Conservation (phyloP, 2,329 filamentous ascomycete genomes). For the Ascochyta koolunga region DNA sequence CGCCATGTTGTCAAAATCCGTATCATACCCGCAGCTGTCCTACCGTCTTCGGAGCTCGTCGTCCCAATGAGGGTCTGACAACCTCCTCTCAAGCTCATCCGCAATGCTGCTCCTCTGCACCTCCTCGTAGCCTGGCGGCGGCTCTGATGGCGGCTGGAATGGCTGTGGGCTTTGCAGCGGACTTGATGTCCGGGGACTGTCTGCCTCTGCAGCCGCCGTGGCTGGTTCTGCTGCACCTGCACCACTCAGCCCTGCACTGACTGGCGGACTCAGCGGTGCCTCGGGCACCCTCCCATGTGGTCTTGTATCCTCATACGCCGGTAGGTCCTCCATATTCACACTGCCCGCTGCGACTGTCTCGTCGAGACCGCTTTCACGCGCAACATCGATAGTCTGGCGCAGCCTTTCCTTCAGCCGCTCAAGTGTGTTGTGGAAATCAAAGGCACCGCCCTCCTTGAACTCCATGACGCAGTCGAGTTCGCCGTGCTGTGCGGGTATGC, state of each 20-base stretch:
- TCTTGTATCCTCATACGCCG: conserved; percentile 76
- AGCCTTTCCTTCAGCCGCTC: conserved; percentile 84
- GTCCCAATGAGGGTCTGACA: conserved; percentile 32
- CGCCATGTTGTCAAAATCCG: conserved; percentile 32
- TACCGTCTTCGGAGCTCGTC: conserved; percentile 21
- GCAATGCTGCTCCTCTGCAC: conserved; percentile 81
- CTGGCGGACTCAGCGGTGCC: conserved; percentile 34
- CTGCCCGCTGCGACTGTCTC: conserved; percentile 58
- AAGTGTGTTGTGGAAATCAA: conserved; percentile 83
- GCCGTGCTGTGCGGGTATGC: conserved; percentile 75
- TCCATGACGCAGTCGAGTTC: conserved; percentile 82
- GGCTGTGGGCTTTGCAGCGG: conserved; percentile 36
- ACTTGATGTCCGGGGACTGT: conserved; percentile 36
- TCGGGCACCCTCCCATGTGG: conserved; percentile 46
- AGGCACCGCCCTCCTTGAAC: conserved; percentile 95
- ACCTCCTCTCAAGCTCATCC: conserved; percentile 68
- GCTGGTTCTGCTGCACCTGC: conserved; percentile 24
- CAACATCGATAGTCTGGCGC: conserved; percentile 78
- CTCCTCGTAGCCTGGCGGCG: conserved; percentile 90
- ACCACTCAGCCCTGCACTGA: conserved; percentile 13
- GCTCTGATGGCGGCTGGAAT: conserved; percentile 68
- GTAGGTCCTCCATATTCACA: conserved; percentile 83
- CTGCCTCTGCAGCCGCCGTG: conserved; percentile 22
- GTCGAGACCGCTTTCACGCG: conserved; percentile 65
- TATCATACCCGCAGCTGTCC: neutral